A percentile compares a stretch with the other conserved stretches of the same genome.
Conservation (phyloP, 169 alveolate species). For the Besnoitia besnoiti region DNA sequence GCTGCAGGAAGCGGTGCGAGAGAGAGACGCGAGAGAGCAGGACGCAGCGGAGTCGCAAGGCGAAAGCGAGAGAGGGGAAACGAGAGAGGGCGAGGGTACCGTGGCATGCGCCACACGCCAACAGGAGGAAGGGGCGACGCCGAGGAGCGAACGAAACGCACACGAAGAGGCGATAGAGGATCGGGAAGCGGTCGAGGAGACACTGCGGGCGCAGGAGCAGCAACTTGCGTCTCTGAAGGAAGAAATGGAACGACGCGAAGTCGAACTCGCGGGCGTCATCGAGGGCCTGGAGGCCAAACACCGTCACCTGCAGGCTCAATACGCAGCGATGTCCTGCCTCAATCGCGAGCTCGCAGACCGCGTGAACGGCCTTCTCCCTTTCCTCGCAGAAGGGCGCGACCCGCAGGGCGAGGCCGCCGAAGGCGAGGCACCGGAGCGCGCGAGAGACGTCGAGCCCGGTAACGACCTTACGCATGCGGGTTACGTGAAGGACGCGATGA, state of each 20-base stretch:
- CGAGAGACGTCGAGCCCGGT: background rate
- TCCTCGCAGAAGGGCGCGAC: background rate
- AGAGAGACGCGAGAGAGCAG: too few species aligned
- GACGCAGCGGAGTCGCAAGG: too few species aligned
- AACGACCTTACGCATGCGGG: too few species aligned
- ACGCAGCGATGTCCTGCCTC: background rate
- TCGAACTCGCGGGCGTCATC: background rate
- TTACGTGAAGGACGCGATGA: too few species aligned
- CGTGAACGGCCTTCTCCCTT: background rate
- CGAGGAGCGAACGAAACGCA: too few species aligned
- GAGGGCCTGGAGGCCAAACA: background rate
- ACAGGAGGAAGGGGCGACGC: too few species aligned
- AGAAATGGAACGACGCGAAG: background rate
- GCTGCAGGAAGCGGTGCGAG: background rate
- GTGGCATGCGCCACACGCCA: too few species aligned
- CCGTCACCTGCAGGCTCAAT: background rate
- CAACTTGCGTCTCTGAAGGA: background rate
- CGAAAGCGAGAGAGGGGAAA: too few species aligned
- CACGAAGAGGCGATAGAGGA: too few species aligned
- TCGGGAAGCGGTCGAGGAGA: background rate
- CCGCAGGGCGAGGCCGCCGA: background rate
- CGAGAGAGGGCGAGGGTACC: background rate
- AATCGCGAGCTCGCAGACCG: background rate
- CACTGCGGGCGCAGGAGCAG: background rate
- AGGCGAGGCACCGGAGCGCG: background rate